Base-by-base conservation (phyloP, 208 protist species). In the Crithidia sp. region DNA sequence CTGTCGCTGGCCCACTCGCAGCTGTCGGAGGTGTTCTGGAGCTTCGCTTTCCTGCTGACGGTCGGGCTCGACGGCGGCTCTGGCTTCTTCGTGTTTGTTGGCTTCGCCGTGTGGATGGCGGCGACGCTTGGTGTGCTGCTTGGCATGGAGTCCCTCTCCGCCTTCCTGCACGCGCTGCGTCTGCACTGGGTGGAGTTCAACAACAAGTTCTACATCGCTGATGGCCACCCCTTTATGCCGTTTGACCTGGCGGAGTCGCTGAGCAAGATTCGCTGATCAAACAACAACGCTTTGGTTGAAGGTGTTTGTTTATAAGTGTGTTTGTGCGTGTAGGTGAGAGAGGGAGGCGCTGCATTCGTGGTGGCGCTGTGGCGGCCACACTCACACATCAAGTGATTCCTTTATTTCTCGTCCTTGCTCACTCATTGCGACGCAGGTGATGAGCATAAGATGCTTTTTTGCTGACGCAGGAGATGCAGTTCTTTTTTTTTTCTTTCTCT, bases 131-230 rank as follows among this genome's bases (percentile, higher is more conserved):
- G 80, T 17, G 98, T 99, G 58, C 86, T 99, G 4, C 76, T 99
- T 10, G 81, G 94, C 19, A 99, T 99, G 99, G 99, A 99, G 83
- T 89, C 91, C 7, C 90, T 99, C 36, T 99, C 98, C 49, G 98
- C 99, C 37, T 99, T 99, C 81, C 79, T 99, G 47, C 99, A 99
- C 80, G 95, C 98, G 0, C 89, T 99, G 4, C 94, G 99, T 83
- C 84, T 99, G 13, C 96, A 98, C 81, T 99, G 97, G 97, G 94
- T 98, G 28, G 98, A 98, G 83, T 99, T 99, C 84, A 94, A 99
- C 68, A 99, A 96, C 86, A 99, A 99, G 76, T 99, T 99, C 76
- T 99, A 98, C 83, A 61, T 74, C 2, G 98, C 95, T 54, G 93
- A 96, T 77, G 97, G 98, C 39, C 73, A 89, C 59, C 53, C 84